Conservation (phyloP, 129 eudicot genomes). For the Cynara cardunculus region DNA sequence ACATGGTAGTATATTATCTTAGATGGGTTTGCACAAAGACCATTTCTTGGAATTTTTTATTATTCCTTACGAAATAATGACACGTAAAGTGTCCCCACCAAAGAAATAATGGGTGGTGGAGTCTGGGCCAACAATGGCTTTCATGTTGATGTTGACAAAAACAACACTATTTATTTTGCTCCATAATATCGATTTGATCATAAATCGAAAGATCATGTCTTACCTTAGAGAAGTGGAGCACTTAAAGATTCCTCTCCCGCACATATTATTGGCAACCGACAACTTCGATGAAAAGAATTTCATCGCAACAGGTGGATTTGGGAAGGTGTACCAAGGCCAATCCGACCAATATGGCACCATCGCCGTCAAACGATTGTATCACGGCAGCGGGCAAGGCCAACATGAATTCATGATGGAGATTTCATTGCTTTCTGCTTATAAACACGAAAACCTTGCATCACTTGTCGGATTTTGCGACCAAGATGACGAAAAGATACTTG, state of each 20-base stretch:
- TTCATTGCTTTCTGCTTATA: slow-evolving; percentile 10
- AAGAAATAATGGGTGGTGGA: background rate
- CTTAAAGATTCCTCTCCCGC: slow-evolving; percentile 24
- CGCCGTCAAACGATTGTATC: background rate
- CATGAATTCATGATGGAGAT: slow-evolving; percentile 18
- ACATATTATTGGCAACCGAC: slow-evolving; percentile 28
- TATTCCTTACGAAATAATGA: background rate
- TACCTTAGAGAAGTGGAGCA: background rate
- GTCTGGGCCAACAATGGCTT: background rate
- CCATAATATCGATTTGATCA: background rate
- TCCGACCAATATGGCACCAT: slow-evolving; percentile 7
- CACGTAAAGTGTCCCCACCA: background rate
- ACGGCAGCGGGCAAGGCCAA: background rate
- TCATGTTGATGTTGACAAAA: background rate
- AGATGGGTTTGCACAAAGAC: background rate
- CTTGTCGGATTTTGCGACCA: slow-evolving; percentile 11
- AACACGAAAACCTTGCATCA: slow-evolving; percentile 17
- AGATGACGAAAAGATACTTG: slow-evolving; percentile 1
- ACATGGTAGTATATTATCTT: too few relatives aligned
- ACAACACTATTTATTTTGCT: background rate
- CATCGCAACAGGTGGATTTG: slow-evolving; percentile 17
- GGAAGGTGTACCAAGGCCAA: slow-evolving; percentile 30
- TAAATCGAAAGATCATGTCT: background rate
- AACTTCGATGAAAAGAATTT: slow-evolving; percentile 13
- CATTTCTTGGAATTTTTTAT: too few relatives aligned